Percentiles rank a stretch among this genome's conserved stretches.
Evolutionary conservation across 495 filamentous ascomycete genomes (phyloP).

Genomic region (Amorphotheca resinae): DNA sequence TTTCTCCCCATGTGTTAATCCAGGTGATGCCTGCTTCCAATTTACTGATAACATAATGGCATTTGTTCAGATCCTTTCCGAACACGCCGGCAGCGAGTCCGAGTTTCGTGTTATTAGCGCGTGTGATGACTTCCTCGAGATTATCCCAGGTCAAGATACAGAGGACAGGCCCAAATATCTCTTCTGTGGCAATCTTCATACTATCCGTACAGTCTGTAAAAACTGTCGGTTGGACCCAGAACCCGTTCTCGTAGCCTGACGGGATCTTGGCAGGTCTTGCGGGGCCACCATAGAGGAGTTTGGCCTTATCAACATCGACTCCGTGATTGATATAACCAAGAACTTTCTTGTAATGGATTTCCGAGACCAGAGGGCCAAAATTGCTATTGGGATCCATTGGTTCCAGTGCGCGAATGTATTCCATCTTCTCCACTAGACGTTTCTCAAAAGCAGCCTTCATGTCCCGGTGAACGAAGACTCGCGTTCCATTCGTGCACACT

Average conservation of each 20-base stretch:
- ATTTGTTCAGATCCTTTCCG: slow-evolving; percentile 56
- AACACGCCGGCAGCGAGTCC: slow-evolving; percentile 74
- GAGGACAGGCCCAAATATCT: slow-evolving; percentile 78
- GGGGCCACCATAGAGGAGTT: slow-evolving; percentile 53
- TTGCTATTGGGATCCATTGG: slow-evolving; percentile 57
- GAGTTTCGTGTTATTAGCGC: slow-evolving; percentile 60
- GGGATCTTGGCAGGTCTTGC: slow-evolving; percentile 37
- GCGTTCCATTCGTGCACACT: slow-evolving; percentile 75
- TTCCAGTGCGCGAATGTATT: slow-evolving; percentile 52
- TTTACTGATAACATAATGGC: slow-evolving; percentile 54
- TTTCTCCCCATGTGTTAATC: slow-evolving; percentile 39
- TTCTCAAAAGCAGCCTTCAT: slow-evolving; percentile 55
- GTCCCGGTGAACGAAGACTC: slow-evolving; percentile 55
- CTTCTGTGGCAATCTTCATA: slow-evolving; percentile 62
- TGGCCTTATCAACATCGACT: slow-evolving; percentile 55
- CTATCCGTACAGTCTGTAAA: slow-evolving; percentile 60
- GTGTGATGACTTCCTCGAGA: slow-evolving; percentile 51
- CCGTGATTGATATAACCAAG: slow-evolving; percentile 55
- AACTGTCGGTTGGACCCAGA: slow-evolving; percentile 57
- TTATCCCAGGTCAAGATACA: slow-evolving; percentile 53
- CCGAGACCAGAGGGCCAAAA: slow-evolving; percentile 63
- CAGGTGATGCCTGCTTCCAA: slow-evolving; percentile 55
- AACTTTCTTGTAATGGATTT: slow-evolving; percentile 58
- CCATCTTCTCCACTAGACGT: slow-evolving; percentile 51
- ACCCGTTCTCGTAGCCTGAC: slow-evolving; percentile 44